These are phyloP conservation scores for Magnolia sinica DNA, from an alignment of 164 flowering plant genomes.

Conservation along the genomic window DNA sequence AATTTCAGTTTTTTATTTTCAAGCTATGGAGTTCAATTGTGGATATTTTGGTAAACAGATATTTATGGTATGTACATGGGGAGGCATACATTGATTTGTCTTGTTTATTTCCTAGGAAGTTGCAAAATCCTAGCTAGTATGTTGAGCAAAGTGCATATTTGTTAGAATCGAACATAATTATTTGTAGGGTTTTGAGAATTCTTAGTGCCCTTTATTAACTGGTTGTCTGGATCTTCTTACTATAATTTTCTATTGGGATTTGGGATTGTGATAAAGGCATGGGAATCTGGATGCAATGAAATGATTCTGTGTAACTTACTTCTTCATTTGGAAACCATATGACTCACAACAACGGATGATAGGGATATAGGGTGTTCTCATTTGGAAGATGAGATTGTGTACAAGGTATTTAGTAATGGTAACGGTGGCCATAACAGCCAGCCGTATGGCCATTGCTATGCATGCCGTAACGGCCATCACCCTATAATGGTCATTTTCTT, in stretches of 20 bases:
- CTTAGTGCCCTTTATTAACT: background rate
- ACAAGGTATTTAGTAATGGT: too few relatives aligned
- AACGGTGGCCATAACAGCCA: too few relatives aligned
- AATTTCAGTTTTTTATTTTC: background rate
- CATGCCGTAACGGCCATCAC: too few relatives aligned
- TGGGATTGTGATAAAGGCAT: background rate
- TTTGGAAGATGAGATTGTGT: background rate
- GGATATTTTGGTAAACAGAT: background rate
- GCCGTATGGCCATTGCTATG: too few relatives aligned
- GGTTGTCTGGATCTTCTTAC: background rate
- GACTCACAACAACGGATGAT: background rate
- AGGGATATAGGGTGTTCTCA: background rate
- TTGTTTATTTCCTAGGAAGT: background rate
- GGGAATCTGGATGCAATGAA: background rate
- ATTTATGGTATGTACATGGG: too few relatives aligned
- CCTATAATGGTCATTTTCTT: too few relatives aligned
- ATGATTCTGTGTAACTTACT: background rate
- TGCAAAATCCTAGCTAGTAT: background rate
- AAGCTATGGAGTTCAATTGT: background rate
- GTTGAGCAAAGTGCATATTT: background rate
- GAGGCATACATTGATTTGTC: background rate
- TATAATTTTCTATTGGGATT: background rate
- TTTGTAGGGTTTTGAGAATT: background rate
- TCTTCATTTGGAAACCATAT: background rate
- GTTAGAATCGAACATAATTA: background rate